phyloP scores from a whole-genome alignment of 2,329 filamentous ascomycete species.

The Chaetomium strumarium region DNA sequence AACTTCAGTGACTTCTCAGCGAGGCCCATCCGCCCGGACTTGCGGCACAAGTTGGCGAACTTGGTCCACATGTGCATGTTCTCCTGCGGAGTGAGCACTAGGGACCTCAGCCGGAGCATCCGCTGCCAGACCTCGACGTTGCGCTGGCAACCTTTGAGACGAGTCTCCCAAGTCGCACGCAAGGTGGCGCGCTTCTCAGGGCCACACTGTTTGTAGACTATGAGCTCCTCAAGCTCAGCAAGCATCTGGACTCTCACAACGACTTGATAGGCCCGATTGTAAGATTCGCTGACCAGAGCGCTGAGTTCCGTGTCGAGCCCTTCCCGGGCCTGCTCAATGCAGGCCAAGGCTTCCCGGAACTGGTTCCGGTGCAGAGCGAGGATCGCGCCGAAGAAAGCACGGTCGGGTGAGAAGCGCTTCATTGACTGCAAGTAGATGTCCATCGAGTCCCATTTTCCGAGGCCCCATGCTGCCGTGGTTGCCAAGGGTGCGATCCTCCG shows the following conservation, averaged over 20 bases:
- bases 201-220: conserved; percentile 93
- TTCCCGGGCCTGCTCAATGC: conserved; percentile 87
- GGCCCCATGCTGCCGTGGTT: conserved; percentile 91
- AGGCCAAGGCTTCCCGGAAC: conserved; percentile 81
- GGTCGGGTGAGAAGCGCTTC: conserved; percentile 87
- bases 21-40: conserved; percentile 87
- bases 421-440: conserved; percentile 94
- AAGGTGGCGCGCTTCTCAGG: conserved; percentile 84
- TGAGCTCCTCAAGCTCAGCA: conserved; percentile 95
- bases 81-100: conserved; percentile 86
- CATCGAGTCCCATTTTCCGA: conserved; percentile 97
- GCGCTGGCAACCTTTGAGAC: conserved; percentile 88
- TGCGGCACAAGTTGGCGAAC: conserved; percentile 95
- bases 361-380: conserved; percentile 92
- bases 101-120: conserved; percentile 88
- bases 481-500: conserved; percentile 88
- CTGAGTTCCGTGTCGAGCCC: conserved; percentile 93
- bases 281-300: conserved; percentile 94
- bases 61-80: conserved; percentile 99
- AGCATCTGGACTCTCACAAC: conserved; percentile 98
- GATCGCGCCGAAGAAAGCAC: conserved; percentile 97
- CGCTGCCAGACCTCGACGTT: conserved; percentile 98
- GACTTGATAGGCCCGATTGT: conserved; percentile 95
- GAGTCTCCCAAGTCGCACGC: conserved; percentile 91
- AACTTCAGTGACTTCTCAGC: conserved; percentile 93